phyloP scores from a whole-genome alignment of 208 protist species.

The Crithidia expoeki region DNA sequence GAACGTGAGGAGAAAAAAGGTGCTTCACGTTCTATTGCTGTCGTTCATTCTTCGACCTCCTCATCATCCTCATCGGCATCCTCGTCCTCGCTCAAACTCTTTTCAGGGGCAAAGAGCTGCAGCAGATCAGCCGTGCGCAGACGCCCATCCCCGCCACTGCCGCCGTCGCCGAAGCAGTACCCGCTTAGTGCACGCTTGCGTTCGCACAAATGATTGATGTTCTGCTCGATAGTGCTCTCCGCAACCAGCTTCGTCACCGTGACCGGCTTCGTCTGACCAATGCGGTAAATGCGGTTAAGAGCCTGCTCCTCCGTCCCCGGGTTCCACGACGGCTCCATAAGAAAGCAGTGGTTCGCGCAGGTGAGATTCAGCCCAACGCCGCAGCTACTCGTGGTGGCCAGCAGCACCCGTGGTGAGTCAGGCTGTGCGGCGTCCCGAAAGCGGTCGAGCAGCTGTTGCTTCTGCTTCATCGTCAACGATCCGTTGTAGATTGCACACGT shows the following conservation, averaged over 20 bases:
- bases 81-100: conserved; percentile 25
- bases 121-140: conserved; percentile 59
- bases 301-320: conserved; percentile 90
- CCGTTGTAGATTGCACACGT: conserved; percentile 58
- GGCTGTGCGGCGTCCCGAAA: conserved; percentile 26
- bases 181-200: conserved; percentile 87
- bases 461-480: conserved; percentile 45
- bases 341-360: conserved; percentile 90
- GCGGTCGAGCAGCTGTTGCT: conserved; percentile 64
- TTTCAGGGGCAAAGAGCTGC: conserved; percentile 47
- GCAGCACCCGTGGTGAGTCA: conserved; percentile 58
- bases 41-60: not conserved
- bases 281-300: conserved; percentile 89
- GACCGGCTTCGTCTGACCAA: conserved; percentile 93
- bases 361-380: conserved; percentile 95
- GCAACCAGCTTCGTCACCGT: conserved; percentile 94
- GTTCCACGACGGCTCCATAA: conserved; percentile 94
- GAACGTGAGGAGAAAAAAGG: not conserved
- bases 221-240: conserved; percentile 95
- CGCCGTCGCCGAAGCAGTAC: conserved; percentile 48
- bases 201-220: conserved; percentile 93
- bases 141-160: conserved; percentile 25
- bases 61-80: conserved; percentile 12
- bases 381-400: conserved; percentile 89
- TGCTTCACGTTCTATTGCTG: not conserved